These are phyloP conservation scores for Picea mariana DNA, from an alignment of 83 land plant species.

Conservation along the genomic window DNA sequence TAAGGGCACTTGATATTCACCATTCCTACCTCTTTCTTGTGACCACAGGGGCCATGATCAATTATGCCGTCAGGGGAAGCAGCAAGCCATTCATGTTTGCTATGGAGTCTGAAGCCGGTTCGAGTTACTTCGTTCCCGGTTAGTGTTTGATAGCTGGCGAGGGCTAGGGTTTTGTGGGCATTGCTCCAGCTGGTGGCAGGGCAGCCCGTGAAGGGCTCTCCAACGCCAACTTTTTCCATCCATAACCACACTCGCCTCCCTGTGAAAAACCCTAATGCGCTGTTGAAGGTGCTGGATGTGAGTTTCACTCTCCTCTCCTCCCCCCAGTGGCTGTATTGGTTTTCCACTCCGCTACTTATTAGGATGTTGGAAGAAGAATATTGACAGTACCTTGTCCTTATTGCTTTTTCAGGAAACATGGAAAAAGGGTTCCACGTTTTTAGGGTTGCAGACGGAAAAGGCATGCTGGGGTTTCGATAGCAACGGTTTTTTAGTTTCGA, in stretches of 20 bases:
- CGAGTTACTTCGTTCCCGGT: slow-evolving; percentile 47
- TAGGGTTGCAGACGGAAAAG: no score
- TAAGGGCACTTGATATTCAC: slow-evolving; percentile 72
- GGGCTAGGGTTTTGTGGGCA: slow-evolving; percentile 47
- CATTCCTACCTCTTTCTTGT: slow-evolving; percentile 34
- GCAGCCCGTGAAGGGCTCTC: slow-evolving; percentile 43
- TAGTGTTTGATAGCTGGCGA: slow-evolving; percentile 46
- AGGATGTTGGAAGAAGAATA: no score
- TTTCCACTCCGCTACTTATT: no score
- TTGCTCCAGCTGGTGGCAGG: slow-evolving; percentile 57
- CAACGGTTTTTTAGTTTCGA: no score
- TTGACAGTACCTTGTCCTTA: no score
- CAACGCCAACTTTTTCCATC: slow-evolving; percentile 59
- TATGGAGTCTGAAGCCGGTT: slow-evolving; percentile 43
- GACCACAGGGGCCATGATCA: slow-evolving; percentile 27
- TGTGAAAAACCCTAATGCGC: slow-evolving; percentile 62
- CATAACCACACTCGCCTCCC: slow-evolving; percentile 54
- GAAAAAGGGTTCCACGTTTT: no score
- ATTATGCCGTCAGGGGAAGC: slow-evolving; percentile 70
- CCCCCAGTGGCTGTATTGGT: no score
- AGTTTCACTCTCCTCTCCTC: no score
- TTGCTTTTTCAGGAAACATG: no score
- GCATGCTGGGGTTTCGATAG: no score
- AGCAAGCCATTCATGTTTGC: slow-evolving; percentile 49
- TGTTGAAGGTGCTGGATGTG: slow-evolving; percentile 64